Base-by-base conservation (phyloP, 345 rosid genomes). In the Syzygium aromaticum region DNA sequence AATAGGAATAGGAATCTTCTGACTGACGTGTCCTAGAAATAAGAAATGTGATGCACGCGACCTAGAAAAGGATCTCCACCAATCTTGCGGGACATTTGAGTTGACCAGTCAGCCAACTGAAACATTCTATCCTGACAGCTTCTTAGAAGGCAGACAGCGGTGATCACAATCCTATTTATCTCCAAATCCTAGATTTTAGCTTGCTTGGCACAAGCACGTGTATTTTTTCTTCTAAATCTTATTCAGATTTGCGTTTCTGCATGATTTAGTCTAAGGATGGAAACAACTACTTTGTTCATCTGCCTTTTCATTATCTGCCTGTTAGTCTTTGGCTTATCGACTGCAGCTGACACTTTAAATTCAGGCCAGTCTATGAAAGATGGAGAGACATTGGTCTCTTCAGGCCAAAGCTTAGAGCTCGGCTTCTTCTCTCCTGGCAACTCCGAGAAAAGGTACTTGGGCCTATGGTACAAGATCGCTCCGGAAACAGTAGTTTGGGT, bases 391-490 rank as follows among this genome's bases (percentile, higher is more conserved):
- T 46, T 88, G 51, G 77, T 86, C 28, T 90, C 90, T 43, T n/a
- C 85, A 8, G 23, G 61, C 51, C 67, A 59, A n/a, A 84, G 25
- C 46, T 90, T 90, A 22, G 87, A 77, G 64, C 88, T 86, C 23
- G 87, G 88, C 3, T 88, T 88, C 88, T 91, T 86, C 54, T 87
- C 90, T 86, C 91, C 84, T 0, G 51, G 22, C 67, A 77, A 87
- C 77, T 86, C 89, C 22, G 57, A 43, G 14, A 90, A 86, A 3
- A 87, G 88, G 84, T 91, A 91, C 43, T 14, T 92, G 23, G 95
- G 94, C 63, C 91, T 93, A 22, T 88, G 93, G 92, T 89, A 87
- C 87, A 89, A 88, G 86, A 84, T 87, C 30, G 38, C 87, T 13
- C 38, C 15, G 1, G 86, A 12, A 84, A 73, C 59, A 5, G 86